A percentile compares a stretch with the other conserved stretches of the same genome.
These are phyloP conservation scores for Cercospora sp. DNA, from an alignment of 2,329 filamentous ascomycete species.

Conservation along the genomic window DNA sequence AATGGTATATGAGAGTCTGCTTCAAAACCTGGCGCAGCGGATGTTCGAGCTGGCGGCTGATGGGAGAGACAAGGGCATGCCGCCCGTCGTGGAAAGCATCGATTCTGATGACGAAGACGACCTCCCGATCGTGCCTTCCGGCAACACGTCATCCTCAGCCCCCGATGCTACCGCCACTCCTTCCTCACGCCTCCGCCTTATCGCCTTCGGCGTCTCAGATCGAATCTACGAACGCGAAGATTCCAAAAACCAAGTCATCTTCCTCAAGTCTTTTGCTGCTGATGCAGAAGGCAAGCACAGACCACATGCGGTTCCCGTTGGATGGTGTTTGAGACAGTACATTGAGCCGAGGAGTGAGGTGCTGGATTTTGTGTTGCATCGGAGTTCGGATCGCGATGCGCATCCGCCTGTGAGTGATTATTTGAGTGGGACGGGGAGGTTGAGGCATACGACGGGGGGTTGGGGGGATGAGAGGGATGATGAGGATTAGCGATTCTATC, in stretches of 20 bases:
- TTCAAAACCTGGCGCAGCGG: conserved; percentile 36
- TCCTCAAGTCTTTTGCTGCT: conserved; percentile 46
- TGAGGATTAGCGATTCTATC: conserved; percentile 14
- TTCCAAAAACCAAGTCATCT: conserved; percentile 49
- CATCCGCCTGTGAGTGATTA: conserved; percentile 43
- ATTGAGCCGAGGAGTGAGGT: conserved; percentile 49
- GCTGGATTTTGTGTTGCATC: conserved; percentile 47
- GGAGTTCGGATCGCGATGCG: conserved; percentile 30
- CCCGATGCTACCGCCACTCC: neutral
- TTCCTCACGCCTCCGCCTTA: conserved; percentile 43
- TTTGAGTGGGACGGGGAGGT: conserved; percentile 3
- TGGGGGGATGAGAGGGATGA: conserved; percentile 24
- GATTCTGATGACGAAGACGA: conserved; percentile 18
- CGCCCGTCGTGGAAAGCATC: neutral
- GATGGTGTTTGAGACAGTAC: conserved; percentile 49
- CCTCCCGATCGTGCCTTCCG: neutral
- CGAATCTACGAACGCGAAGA: conserved; percentile 51
- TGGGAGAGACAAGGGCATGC: conserved; percentile 5
- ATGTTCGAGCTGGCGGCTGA: conserved; percentile 31
- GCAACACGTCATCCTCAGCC: neutral
- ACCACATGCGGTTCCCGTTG: conserved; percentile 46
- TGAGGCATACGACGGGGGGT: conserved; percentile 7
- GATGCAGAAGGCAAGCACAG: conserved; percentile 46
- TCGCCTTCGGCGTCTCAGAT: conserved; percentile 50
- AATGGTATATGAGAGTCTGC: conserved; percentile 48